These are phyloP conservation scores for Lentinula boryana DNA, from an alignment of 768 basidiomycete species.

Conservation along the genomic window DNA sequence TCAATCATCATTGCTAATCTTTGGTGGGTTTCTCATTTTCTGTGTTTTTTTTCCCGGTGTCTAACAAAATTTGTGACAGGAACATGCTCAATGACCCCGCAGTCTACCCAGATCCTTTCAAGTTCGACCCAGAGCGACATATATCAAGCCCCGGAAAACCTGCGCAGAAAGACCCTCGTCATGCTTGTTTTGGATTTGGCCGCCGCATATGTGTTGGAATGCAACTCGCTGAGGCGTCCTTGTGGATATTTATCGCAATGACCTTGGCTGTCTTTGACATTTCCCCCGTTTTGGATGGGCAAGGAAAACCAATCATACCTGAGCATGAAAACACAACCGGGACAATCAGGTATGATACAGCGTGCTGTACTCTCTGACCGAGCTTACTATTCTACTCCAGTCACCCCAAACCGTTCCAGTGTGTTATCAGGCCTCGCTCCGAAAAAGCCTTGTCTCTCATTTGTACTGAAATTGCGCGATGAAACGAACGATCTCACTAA, in stretches of 20 bases:
- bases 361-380: not conserved
- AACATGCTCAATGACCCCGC: constrained; percentile 35
- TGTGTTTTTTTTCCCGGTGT: too few relatives aligned
- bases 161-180: constrained; percentile 34
- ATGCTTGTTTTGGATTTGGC: constrained; percentile 49
- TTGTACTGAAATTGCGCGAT: constrained; percentile 1
- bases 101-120: constrained; percentile 35
- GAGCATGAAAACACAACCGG: constrained; percentile 9
- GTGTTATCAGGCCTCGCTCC: constrained; percentile 13
- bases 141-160: constrained; percentile 27
- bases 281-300: constrained; percentile 17
- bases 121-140: constrained; percentile 44
- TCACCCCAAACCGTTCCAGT: constrained; percentile 17
- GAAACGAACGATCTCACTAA: not conserved
- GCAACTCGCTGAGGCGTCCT: constrained; percentile 33
- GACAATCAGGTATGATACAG: constrained; percentile 8
- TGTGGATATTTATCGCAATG: constrained; percentile 35
- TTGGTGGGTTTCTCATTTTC: constrained; percentile 15
- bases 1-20: constrained; percentile 27
- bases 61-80: constrained; percentile 16
- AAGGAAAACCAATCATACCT: constrained; percentile 6
- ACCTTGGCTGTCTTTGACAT: constrained; percentile 37
- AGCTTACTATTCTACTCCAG: constrained; percentile 4
- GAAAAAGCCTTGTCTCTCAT: constrained; percentile 14
- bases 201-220: constrained; percentile 26